Base-by-base conservation (phyloP, 805 yeast species). In the Starmerella cellae region DNA sequence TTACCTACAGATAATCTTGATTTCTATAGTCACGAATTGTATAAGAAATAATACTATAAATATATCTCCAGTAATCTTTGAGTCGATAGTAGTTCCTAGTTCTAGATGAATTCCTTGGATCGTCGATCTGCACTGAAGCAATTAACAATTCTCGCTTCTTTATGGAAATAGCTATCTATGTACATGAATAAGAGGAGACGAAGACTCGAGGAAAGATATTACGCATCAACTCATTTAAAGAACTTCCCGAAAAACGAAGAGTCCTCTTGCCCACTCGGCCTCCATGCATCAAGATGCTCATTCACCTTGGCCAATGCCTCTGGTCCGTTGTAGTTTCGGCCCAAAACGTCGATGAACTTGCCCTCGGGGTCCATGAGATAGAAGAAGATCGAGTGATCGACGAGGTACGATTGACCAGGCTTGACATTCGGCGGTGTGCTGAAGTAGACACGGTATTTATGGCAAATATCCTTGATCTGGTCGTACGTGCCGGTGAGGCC, bases 301-400 rank as follows among this genome's bases (percentile, higher is more conserved):
- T 71, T 71, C 50, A 91, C 82, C 62, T 82, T 82, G 32, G 71
- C 75, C 14, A 77, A 78, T 22, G 93, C 95, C 47, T 78, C 77
- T 18, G 68, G 70, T 21, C 85, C 87, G 44, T 78, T 82, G 52
- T 78, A 82, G 56, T 88, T 88, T 61, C 94, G 77, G 42, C 98
- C 98, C 52, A 88, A 68, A 5, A 91, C 97, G 60, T 88, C 95
- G 38, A 88, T 81, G 57, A 84, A 91, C 57, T 83, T 76, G 37
- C 97, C 98, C 59, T 91, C 95, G n/a, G 95, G 87, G 60, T 91
- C 97, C 96, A 91, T 88, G 55, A 91, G 67, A 58, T 91, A 91
- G 64, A 88, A 88, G 74, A 91, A 91, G 45, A 91, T 85, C 3
- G 97, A 88, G 63, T 91, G 98, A 59, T 91, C 98, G 26, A 91